Percentiles rank a stretch among this genome's conserved stretches.
phyloP scores from a whole-genome alignment of 108 stramenopile species.

The Seminavis robusta region DNA sequence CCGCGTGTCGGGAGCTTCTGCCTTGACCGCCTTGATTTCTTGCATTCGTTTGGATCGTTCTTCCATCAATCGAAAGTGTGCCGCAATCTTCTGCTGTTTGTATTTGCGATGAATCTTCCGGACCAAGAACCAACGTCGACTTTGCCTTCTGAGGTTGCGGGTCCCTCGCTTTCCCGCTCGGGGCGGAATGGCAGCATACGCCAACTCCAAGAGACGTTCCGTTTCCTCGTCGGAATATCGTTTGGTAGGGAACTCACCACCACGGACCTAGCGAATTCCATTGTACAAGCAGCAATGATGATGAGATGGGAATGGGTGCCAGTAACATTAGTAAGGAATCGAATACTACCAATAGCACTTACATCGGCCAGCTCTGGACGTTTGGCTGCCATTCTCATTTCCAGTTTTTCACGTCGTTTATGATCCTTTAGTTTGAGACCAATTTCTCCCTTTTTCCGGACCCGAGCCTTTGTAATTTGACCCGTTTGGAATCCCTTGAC shows the following conservation, averaged over 20 bases:
- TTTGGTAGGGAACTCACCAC: conserved; percentile 65
- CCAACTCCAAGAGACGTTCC: conserved; percentile 64
- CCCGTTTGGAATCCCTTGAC: conserved; percentile 84
- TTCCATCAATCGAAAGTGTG: conserved; percentile 69
- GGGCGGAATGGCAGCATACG: conserved; percentile 63
- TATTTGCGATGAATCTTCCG: conserved; percentile 58
- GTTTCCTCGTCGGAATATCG: conserved; percentile 84
- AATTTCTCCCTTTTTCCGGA: conserved; percentile 54
- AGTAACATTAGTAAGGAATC: too few relatives aligned
- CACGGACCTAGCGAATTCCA: conserved; percentile 20
- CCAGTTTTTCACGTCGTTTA: conserved; percentile 53
- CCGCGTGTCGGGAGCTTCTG: conserved; percentile 37
- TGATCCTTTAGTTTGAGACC: too few relatives aligned
- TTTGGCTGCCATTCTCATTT: too few relatives aligned
- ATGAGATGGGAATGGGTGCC: too few relatives aligned
- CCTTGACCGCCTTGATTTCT: conserved; percentile 36
- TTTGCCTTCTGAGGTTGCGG: conserved; percentile 64
- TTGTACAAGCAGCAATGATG: background rate
- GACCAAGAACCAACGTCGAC: conserved; percentile 46
- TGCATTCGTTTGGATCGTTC: conserved; percentile 46
- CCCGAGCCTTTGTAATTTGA: conserved; percentile 43
- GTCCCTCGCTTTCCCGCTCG: conserved; percentile 76
- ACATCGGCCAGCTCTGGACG: too few relatives aligned
- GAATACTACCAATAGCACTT: too few relatives aligned
- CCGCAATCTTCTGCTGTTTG: conserved; percentile 42